These are phyloP conservation scores for Penicillium cinerascens DNA, from an alignment of 495 filamentous ascomycete genomes.

Conservation along the genomic window DNA sequence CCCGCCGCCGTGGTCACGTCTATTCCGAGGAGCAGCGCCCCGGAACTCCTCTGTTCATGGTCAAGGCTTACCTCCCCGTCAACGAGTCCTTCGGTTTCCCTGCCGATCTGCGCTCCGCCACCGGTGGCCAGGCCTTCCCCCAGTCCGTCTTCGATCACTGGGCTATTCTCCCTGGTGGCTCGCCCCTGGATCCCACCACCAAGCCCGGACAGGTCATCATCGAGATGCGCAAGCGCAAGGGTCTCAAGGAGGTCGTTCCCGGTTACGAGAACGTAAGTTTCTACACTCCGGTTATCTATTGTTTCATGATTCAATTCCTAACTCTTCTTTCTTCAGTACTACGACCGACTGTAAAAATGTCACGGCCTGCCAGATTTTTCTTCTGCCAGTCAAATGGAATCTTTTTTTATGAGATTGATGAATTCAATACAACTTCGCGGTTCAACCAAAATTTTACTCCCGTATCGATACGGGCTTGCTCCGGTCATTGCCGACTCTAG, in stretches of 20 bases:
- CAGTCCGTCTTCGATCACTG: constrained; percentile 99
- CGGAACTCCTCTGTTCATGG: constrained; percentile 97
- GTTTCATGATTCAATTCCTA: constrained; percentile 45
- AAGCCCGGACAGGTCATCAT: constrained; percentile 83
- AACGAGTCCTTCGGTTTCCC: constrained; percentile 99
- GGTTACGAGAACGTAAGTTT: constrained; percentile 87
- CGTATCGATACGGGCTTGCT: constrained; percentile 16
- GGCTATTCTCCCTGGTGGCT: constrained; percentile 91
- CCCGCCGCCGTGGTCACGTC: constrained; percentile 96
- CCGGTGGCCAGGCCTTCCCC: constrained; percentile 97
- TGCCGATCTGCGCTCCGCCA: constrained; percentile 88
- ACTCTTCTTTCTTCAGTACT: constrained; percentile 67
- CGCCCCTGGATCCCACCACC: constrained; percentile 77
- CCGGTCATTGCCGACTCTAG: constrained; percentile 18
- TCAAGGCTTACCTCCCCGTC: constrained; percentile 99
- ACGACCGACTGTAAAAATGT: constrained; percentile 89
- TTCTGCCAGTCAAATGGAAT: constrained; percentile 37
- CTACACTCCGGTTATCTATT: background rate
- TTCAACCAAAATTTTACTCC: constrained; percentile 34
- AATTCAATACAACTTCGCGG: constrained; percentile 48
- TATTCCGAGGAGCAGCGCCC: constrained; percentile 97
- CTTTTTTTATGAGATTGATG: constrained; percentile 50
- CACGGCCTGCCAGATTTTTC: constrained; percentile 32
- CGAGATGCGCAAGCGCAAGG: constrained; percentile 97
- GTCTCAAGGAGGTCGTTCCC: constrained; percentile 92